Base-by-base conservation (phyloP, 2,329 filamentous ascomycete genomes). In the Colletotrichum sansevieriae region DNA sequence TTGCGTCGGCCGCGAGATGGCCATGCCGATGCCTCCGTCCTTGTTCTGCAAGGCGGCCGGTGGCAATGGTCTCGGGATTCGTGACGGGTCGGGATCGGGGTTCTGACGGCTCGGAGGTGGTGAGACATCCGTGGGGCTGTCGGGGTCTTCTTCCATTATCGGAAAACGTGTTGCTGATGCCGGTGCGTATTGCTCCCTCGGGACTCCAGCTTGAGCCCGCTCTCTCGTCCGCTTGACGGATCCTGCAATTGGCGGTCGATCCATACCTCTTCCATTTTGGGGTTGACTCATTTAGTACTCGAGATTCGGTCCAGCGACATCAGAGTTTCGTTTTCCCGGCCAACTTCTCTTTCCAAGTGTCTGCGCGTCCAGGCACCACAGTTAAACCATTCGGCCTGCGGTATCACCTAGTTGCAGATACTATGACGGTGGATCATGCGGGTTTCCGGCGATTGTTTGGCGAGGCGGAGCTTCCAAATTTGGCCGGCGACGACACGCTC, bases 151-250 rank as follows among this genome's bases (percentile, higher is more conserved):
- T 54, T 63, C 63, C 44, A 63, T 63, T 68, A 70, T 68, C 39
- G 67, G 67, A 44, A 63, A 70, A 78, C 73, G 73, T 75, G 73
- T 69, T 77, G 76, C 51, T 69, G 70, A 35, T 70, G 65, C 18
- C 72, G 73, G 35, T 68, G 63, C 46, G 71, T 68, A 68, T 70
- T 71, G 68, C 69, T 76, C 70, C 73, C 70, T 72, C 37, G 72
- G 70, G 57, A 73, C 70, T 51, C 82, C 83, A 68, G 80, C 82
- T 74, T 83, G 80, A 65, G 83, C 83, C 71, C 81, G 82, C 76
- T 89, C 86, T 76, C 87, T 84, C 44, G 86, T 87, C 75, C 82
- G 83, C 77, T 77, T 84, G 73, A 87, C 83, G 69, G 87, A 87
- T 74, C 84, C 84, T 73, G 78, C 81, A 77, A 75, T 75, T 71